A percentile compares a stretch with the other conserved stretches of the same genome.
Evolutionary conservation across 2,329 filamentous ascomycete genomes (phyloP).

Genomic region (Trichoderma gracile): DNA sequence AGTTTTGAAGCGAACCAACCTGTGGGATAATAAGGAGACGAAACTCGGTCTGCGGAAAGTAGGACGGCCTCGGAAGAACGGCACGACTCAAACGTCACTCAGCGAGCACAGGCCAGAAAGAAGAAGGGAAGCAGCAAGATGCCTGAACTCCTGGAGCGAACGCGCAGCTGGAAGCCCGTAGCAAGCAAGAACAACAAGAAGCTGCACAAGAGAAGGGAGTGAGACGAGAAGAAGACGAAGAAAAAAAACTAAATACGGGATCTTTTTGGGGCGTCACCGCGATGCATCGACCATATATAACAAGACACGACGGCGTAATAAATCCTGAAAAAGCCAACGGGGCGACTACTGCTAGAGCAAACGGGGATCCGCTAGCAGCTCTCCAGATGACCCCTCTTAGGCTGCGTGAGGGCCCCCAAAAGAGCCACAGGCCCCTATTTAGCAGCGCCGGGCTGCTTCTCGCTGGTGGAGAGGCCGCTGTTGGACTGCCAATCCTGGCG

Average conservation of each 20-base stretch:
- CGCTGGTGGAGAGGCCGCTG: conserved; percentile 13
- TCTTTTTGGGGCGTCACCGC: conserved; percentile 12
- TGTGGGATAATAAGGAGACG: background rate
- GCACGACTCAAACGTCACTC: conserved; percentile 23
- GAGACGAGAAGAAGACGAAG: background rate
- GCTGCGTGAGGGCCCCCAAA: background rate
- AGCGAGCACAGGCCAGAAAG: conserved; percentile 11
- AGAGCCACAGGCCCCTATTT: background rate
- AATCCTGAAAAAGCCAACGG: background rate
- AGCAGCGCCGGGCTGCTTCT: conserved; percentile 15
- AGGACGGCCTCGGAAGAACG: conserved; percentile 24
- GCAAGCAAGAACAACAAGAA: no score
- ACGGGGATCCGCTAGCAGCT: conserved; percentile 16
- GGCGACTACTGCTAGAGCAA: conserved; percentile 9
- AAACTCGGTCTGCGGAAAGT: background rate
- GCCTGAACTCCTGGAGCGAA: conserved; percentile 8
- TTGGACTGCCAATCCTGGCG: conserved; percentile 20
- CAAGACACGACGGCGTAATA: background rate
- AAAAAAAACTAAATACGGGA: conserved; percentile 9
- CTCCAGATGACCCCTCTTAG: conserved; percentile 12
- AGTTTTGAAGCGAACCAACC: conserved; percentile 6
- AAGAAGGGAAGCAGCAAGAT: background rate
- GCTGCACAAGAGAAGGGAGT: background rate
- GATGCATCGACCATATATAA: conserved; percentile 18
- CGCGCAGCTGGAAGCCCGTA: no score